A percentile compares a stretch with the other conserved stretches of the same genome.
phyloP scores from a whole-genome alignment of 768 basidiomycete genomes.

The Hericium coralloides region DNA sequence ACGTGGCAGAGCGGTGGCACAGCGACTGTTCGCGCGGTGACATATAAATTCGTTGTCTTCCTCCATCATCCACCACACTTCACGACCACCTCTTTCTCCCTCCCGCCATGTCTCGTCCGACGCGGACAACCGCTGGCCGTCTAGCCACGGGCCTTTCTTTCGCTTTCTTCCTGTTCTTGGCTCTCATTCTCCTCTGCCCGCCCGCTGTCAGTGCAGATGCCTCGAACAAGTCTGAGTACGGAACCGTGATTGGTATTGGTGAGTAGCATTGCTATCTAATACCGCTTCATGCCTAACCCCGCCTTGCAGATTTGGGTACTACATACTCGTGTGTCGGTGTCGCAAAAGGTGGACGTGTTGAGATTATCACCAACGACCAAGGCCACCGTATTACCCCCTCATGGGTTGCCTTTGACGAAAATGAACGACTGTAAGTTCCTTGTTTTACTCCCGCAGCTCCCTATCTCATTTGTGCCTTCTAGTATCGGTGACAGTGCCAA shows the following conservation, averaged over 20 bases:
- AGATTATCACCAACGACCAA: slow-evolving; percentile 48
- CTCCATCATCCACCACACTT: too few species aligned
- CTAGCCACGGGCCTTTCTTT: slow-evolving; percentile 17
- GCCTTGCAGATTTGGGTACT: slow-evolving; percentile 73
- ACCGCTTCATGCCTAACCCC: slow-evolving; percentile 9
- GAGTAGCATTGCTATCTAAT: slow-evolving; percentile 16
- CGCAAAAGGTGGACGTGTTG: slow-evolving; percentile 40
- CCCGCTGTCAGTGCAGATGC: slow-evolving; percentile 57
- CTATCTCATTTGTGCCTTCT: neutral
- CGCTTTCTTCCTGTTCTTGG: slow-evolving; percentile 41
- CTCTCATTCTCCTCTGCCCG: slow-evolving; percentile 65
- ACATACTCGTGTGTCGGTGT: slow-evolving; percentile 95
- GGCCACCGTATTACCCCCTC: slow-evolving; percentile 59
- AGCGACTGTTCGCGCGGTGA: too few species aligned
- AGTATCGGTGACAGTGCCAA: slow-evolving; percentile 92
- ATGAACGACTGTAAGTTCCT: slow-evolving; percentile 38
- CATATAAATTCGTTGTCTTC: too few species aligned
- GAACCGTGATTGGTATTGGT: slow-evolving; percentile 92
- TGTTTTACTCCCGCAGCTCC: neutral
- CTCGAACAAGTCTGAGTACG: slow-evolving; percentile 62
- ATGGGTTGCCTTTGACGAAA: slow-evolving; percentile 52
- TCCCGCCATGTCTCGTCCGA: slow-evolving; percentile 14
- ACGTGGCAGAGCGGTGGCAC: too few species aligned
- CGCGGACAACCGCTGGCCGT: slow-evolving; percentile 14
- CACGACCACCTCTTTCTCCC: too few species aligned